A percentile compares a stretch with the other conserved stretches of the same genome.
phyloP scores from a whole-genome alignment of 2,329 filamentous ascomycete species.

The Colletotrichum sp. region DNA sequence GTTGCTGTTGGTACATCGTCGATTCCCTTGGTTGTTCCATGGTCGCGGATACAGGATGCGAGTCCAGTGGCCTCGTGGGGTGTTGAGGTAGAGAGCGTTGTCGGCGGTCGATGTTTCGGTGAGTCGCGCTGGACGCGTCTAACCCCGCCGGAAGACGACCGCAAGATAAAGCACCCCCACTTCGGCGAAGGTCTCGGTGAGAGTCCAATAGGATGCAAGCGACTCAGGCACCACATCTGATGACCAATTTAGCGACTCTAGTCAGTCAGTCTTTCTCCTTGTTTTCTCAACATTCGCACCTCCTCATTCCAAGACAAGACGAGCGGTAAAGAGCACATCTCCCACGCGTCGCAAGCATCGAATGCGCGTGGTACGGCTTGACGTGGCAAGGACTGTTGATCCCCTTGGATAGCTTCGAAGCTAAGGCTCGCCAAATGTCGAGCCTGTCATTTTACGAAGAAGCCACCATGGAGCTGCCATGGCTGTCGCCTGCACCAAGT shows the following conservation, averaged over 20 bases:
- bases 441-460: not conserved
- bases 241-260: not conserved
- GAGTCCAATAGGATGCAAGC: not conserved
- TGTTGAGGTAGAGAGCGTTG: not conserved
- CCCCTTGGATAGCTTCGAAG: not conserved
- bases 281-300: not conserved
- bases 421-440: not conserved
- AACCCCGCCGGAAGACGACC: slow-evolving; percentile 1
- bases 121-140: slow-evolving; percentile 17
- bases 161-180: not conserved
- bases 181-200: not conserved
- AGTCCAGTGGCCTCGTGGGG: not conserved
- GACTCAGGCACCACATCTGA: not conserved
- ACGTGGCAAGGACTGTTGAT: slow-evolving; percentile 17
- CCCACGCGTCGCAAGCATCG: not conserved
- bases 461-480: not conserved
- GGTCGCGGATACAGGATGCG: not conserved
- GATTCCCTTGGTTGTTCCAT: slow-evolving; percentile 20
- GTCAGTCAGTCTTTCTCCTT: not conserved
- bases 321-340: not conserved
- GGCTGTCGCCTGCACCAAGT: not conserved
- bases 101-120: not conserved
- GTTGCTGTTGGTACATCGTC: slow-evolving; percentile 41
- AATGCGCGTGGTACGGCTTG: not conserved
- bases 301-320: not conserved